Conservation (phyloP, 164 flowering plant species). For the Magnolia kwangsiensis region DNA sequence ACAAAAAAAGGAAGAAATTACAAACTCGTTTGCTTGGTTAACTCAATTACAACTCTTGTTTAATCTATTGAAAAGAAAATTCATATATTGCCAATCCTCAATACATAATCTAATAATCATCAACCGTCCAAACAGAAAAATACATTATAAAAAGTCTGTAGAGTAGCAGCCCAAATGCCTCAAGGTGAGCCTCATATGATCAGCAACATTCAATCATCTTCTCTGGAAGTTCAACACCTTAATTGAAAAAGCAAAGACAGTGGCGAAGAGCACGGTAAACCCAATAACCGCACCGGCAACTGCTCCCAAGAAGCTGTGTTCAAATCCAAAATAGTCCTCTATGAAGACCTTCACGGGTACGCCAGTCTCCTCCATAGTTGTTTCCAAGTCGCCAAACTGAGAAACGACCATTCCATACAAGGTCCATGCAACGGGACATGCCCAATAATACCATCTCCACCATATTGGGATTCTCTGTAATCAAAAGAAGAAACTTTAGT, state of each 20-base stretch:
- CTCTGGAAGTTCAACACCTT: slow-evolving; percentile 53
- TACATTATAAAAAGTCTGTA: too few species aligned
- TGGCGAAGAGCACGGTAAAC: slow-evolving; percentile 36
- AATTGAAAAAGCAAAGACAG: slow-evolving; percentile 40
- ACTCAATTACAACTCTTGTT: too few species aligned
- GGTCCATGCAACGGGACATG: slow-evolving; percentile 50
- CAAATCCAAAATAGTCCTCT: slow-evolving; percentile 33
- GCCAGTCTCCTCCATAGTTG: not conserved
- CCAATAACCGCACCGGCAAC: slow-evolving; percentile 32
- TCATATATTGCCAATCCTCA: too few species aligned
- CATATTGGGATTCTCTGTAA: slow-evolving; percentile 31
- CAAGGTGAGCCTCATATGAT: too few species aligned
- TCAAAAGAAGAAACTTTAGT: not conserved
- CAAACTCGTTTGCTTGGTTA: too few species aligned
- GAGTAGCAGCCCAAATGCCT: too few species aligned
- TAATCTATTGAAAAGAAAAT: too few species aligned
- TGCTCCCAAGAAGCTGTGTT: slow-evolving; percentile 34
- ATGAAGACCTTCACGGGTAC: slow-evolving; percentile 28
- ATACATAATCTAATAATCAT: too few species aligned
- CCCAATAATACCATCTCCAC: slow-evolving; percentile 64
- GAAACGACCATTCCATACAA: slow-evolving; percentile 38
- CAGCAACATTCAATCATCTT: slow-evolving; percentile 15
- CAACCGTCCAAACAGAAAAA: too few species aligned
- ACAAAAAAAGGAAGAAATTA: too few species aligned
- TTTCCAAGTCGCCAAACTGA: slow-evolving; percentile 36